Conservation (phyloP, 306 rosid species). For the Crataegus laevigata region DNA sequence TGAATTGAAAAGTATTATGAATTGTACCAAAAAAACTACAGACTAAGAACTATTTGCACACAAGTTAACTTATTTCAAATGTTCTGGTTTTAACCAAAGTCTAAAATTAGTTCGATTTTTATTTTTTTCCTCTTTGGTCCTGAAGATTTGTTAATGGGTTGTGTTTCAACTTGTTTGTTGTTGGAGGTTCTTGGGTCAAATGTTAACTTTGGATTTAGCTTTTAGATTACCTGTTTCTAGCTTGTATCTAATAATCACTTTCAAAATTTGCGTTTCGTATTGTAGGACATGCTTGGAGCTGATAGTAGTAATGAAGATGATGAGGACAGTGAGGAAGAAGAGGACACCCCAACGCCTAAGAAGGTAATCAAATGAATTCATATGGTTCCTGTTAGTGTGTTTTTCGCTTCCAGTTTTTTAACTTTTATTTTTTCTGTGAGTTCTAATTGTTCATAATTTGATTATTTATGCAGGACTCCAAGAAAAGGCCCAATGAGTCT, state of each 20-base stretch:
- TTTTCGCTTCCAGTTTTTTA: neutral
- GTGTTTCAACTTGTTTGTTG: neutral
- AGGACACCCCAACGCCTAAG: constrained; percentile 43
- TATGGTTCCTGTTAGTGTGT: neutral
- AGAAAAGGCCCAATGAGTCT: constrained; percentile 65
- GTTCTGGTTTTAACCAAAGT: neutral
- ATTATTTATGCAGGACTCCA: constrained; percentile 2
- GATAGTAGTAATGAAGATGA: constrained; percentile 34
- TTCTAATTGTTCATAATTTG: neutral
- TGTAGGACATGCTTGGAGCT: constrained; percentile 27
- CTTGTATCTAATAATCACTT: neutral
- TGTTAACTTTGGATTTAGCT: neutral
- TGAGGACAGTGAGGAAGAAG: constrained; percentile 37
- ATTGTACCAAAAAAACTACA: neutral
- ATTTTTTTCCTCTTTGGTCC: neutral
- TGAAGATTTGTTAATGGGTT: neutral
- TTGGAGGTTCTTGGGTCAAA: neutral
- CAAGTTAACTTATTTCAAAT: neutral
- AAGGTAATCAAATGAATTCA: constrained; percentile 32
- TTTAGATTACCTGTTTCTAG: neutral
- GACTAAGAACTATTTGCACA: neutral
- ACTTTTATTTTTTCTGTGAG: neutral
- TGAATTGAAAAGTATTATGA: neutral
- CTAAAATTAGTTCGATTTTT: neutral
- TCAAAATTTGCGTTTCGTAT: neutral